Percentiles rank a stretch among this genome's conserved stretches.
Conservation (phyloP, 192 early-diverging fungal genomes). For the Spizellomyces punctatus region DNA sequence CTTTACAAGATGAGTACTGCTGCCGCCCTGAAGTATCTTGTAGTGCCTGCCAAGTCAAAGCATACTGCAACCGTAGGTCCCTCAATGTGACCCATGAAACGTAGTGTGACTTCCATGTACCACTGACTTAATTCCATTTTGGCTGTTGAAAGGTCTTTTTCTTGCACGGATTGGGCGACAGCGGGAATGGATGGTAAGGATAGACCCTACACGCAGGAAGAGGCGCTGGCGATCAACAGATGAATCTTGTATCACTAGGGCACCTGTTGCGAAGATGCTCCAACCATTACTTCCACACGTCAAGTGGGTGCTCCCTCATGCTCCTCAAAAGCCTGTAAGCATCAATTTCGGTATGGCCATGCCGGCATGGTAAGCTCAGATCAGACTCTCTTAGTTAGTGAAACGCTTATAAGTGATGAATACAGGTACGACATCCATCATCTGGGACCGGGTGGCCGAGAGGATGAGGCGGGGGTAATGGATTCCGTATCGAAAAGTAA, state of each 20-base stretch:
- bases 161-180: constrained; percentile 79
- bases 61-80: constrained; percentile 69
- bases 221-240: neutral
- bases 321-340: constrained; percentile 58
- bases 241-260: constrained; percentile 37
- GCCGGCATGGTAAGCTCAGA: constrained; percentile 72
- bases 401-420: neutral
- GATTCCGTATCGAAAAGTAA: constrained; percentile 45
- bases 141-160: constrained; percentile 57
- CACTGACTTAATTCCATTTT: neutral
- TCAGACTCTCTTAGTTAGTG: neutral
- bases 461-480: constrained; percentile 76
- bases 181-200: constrained; percentile 49
- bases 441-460: constrained; percentile 44
- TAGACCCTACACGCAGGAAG: neutral
- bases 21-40: constrained; percentile 20
- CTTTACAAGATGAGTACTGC: too few relatives aligned
- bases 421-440: constrained; percentile 73
- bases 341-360: constrained; percentile 80
- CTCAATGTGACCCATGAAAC: neutral
- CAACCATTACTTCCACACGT: constrained; percentile 68
- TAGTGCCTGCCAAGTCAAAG: constrained; percentile 46
- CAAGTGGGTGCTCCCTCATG: constrained; percentile 91
- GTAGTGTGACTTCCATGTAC: neutral
- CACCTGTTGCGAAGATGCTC: constrained; percentile 58